Percentiles rank a stretch among this genome's conserved stretches.
These are phyloP conservation scores for Starmerella floricola DNA, from an alignment of 805 yeast species.

Conservation along the genomic window DNA sequence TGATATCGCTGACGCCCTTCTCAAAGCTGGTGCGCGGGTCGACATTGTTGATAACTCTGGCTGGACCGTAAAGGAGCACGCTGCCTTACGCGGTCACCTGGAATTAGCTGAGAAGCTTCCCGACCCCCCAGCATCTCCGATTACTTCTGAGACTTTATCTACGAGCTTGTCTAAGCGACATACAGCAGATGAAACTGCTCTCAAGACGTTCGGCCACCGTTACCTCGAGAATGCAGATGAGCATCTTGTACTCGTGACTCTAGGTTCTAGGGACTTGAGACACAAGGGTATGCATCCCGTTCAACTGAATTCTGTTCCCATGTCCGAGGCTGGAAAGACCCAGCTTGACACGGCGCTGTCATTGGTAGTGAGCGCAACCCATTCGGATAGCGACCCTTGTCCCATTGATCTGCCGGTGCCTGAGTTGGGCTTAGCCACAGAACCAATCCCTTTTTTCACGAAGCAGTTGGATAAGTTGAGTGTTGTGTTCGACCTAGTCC, in stretches of 20 bases:
- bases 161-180: constrained; percentile 4
- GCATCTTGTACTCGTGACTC: constrained; percentile 61
- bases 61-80: constrained; percentile 97
- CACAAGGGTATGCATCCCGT: constrained; percentile 43
- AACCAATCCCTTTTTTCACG: constrained; percentile 61
- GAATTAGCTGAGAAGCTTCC: constrained; percentile 48
- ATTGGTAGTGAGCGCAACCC: constrained; percentile 42
- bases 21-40: constrained; percentile 42
- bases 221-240: constrained; percentile 48
- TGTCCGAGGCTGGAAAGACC: constrained; percentile 63
- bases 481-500: constrained; percentile 74
- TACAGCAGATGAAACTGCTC: constrained; percentile 35
- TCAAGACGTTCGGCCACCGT: constrained; percentile 78
- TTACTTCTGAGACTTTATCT: not conserved
- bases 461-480: constrained; percentile 30
- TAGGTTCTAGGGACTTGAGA: constrained; percentile 77
- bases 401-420: constrained; percentile 72
- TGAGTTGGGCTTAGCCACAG: constrained; percentile 48
- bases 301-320: constrained; percentile 59
- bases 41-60: constrained; percentile 67
- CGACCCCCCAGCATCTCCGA: constrained; percentile 13
- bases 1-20: constrained; percentile 44
- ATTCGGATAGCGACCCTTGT: constrained; percentile 39
- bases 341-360: constrained; percentile 83
- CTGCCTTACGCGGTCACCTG: constrained; percentile 78